These are phyloP conservation scores for Pseudogymnoascus sp. DNA, from an alignment of 2,329 filamentous ascomycete species.

Conservation along the genomic window DNA sequence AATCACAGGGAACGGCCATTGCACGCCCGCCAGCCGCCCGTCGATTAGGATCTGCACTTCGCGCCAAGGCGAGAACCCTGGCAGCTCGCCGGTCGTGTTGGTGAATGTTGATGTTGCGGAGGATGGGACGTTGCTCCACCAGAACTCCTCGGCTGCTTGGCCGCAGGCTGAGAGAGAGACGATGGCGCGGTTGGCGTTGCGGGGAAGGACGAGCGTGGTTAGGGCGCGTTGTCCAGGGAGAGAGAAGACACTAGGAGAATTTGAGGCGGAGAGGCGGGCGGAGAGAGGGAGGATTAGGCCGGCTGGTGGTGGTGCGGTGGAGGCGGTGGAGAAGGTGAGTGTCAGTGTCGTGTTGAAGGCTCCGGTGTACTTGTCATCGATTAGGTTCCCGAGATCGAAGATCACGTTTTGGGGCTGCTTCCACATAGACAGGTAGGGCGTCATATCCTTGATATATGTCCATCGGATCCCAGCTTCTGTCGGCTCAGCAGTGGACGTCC, in stretches of 20 bases:
- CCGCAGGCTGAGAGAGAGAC: conserved; percentile 71
- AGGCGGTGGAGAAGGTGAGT: conserved; percentile 57
- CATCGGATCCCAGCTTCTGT: conserved; percentile 61
- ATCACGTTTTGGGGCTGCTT: conserved; percentile 62
- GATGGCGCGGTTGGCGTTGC: conserved; percentile 58
- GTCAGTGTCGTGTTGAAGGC: conserved; percentile 66
- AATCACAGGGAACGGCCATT: conserved; percentile 75
- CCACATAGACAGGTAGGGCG: conserved; percentile 60
- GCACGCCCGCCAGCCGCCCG: conserved; percentile 60
- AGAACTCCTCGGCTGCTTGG: conserved; percentile 71
- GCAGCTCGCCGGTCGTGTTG: conserved; percentile 44
- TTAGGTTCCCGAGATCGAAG: conserved; percentile 68
- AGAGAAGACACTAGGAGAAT: conserved; percentile 56
- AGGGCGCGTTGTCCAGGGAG: conserved; percentile 55
- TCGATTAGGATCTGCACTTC: conserved; percentile 73
- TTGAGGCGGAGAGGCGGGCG: conserved; percentile 38
- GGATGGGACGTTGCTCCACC: conserved; percentile 70
- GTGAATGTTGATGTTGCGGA: conserved; percentile 52
- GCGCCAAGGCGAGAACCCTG: conserved; percentile 64
- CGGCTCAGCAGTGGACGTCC: conserved; percentile 75
- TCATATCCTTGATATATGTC: conserved; percentile 74
- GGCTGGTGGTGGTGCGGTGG: conserved; percentile 39
- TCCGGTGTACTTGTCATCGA: conserved; percentile 64
- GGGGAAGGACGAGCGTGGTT: conserved; percentile 53
- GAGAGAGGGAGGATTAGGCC: conserved; percentile 62